Evolutionary conservation across 2,329 filamentous ascomycete species (phyloP).

Genomic region (Exophiala sp.): DNA sequence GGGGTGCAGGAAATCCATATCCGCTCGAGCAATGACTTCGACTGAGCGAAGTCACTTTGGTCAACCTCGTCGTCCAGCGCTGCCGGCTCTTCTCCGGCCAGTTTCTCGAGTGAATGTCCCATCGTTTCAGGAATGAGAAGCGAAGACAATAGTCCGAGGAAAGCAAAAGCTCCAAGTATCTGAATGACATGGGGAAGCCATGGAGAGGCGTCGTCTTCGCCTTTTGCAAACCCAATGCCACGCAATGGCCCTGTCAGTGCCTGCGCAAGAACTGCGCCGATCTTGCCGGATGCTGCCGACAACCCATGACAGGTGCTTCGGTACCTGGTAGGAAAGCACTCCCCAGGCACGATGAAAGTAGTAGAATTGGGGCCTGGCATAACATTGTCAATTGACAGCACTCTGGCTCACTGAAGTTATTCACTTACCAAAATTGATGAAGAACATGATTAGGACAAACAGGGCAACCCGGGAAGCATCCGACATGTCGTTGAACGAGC

Average conservation of each 20-base stretch:
- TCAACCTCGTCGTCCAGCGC: slow-evolving; percentile 45
- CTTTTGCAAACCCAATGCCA: slow-evolving; percentile 51
- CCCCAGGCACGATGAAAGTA: slow-evolving; percentile 62
- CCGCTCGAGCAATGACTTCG: not conserved
- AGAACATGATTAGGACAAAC: slow-evolving; percentile 62
- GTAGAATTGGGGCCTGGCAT: slow-evolving; percentile 56
- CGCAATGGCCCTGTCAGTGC: slow-evolving; percentile 61
- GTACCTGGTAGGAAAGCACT: slow-evolving; percentile 63
- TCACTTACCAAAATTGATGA: slow-evolving; percentile 57
- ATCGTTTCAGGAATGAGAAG: slow-evolving; percentile 74
- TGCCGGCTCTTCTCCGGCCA: slow-evolving; percentile 63
- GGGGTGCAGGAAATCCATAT: slow-evolving; percentile 11
- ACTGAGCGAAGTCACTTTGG: not conserved
- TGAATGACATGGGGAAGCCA: slow-evolving; percentile 70
- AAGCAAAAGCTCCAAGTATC: slow-evolving; percentile 49
- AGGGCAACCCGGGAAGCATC: slow-evolving; percentile 54
- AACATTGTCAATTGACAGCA: too few relatives aligned
- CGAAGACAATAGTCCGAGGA: slow-evolving; percentile 64
- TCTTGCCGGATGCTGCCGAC: slow-evolving; percentile 63
- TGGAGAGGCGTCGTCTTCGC: slow-evolving; percentile 52
- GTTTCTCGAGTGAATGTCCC: slow-evolving; percentile 66
- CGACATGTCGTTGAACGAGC: slow-evolving; percentile 51
- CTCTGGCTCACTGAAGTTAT: too few relatives aligned
- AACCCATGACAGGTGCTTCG: slow-evolving; percentile 61
- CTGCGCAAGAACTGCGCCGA: slow-evolving; percentile 66